Evolutionary conservation across 345 rosid species (phyloP), one percentile per base, ranked within the genome.

Genomic region (Clausena lansium): DNA sequence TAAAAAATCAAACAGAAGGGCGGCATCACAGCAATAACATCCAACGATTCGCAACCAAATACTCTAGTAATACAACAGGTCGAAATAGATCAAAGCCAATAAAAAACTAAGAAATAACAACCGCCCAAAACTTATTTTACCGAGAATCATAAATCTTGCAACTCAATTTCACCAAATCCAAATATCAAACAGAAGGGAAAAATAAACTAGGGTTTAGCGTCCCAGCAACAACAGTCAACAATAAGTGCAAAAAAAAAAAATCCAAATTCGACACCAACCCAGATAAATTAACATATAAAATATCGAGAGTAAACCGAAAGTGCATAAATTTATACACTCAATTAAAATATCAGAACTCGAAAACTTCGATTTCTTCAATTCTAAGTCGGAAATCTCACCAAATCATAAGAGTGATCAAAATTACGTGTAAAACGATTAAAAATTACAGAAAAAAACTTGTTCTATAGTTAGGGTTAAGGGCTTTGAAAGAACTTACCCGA

Each of bases 201-300:
- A 45, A 7, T 15, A 74, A 74, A 41, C 70, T 45, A 63, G 77
- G 77, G 77, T 30, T 75, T 27, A 33, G 38, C 7, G 5, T 45
- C 8, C 60, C 28, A 0, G 3, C 24, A 30, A 9, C 8, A 28
- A 50, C 25, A 13, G 3, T 25, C 25, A 45, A 62, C 0, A 58
- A 63, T 28, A 58, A 45, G 19, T 28, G 22, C n/a, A 24, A 45
- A 7, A 58, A 24, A n/a, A 20, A 32, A 47, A 45, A 75, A 32
- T 30, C 32, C 47, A 63, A 74, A 75, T 33, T 14, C 36, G 9
- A 76, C 62, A 55, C 28, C 10, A 10, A 55, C 64, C 71, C 78
- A 65, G 5, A 54, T 36, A 17, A 76, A n/a, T 55, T 8, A 66
- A 55, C 66, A 38, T 17, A 38, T 3, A 22, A 14, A 52, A 25